phyloP scores from a whole-genome alignment of 306 rosid genomes.

The Quercus bicolor region DNA sequence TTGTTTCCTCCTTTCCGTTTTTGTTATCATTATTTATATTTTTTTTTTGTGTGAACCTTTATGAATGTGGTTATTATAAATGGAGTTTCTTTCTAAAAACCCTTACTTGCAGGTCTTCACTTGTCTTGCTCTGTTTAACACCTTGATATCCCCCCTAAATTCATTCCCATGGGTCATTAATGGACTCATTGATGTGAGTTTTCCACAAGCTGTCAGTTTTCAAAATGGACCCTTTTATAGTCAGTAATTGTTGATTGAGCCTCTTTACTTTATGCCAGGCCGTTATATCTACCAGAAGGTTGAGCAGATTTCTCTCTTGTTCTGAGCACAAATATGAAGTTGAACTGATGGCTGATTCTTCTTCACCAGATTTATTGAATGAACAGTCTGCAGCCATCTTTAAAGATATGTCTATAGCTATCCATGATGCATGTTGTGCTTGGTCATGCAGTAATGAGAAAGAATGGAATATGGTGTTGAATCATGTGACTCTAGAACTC shows the following conservation, averaged over 20 bases:
- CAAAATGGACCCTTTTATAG: not conserved
- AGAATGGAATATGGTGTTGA: constrained; percentile 47
- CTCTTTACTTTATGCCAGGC: constrained; percentile 48
- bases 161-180: constrained; percentile 99
- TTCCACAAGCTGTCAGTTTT: constrained; percentile 8
- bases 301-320: constrained; percentile 80
- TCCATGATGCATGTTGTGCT: constrained; percentile 65
- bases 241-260: constrained; percentile 4
- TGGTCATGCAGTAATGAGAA: constrained; percentile 77
- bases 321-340: constrained; percentile 43
- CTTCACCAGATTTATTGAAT: constrained; percentile 29
- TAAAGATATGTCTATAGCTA: constrained; percentile 50
- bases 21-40: not conserved
- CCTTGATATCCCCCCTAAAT: constrained; percentile 85
- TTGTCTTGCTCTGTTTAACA: constrained; percentile 93
- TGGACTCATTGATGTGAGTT: constrained; percentile 93
- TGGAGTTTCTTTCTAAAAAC: constrained; percentile 22
- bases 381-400: constrained; percentile 34
- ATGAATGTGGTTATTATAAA: constrained; percentile 1
- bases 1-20: constrained; percentile 12
- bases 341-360: constrained; percentile 35
- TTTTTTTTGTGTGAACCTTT: not conserved
- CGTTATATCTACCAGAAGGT: constrained; percentile 64
- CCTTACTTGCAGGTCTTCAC: constrained; percentile 83
- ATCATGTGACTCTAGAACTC: constrained; percentile 59